phyloP scores from a whole-genome alignment of 164 flowering plant genomes.

The Umbellularia californica region DNA sequence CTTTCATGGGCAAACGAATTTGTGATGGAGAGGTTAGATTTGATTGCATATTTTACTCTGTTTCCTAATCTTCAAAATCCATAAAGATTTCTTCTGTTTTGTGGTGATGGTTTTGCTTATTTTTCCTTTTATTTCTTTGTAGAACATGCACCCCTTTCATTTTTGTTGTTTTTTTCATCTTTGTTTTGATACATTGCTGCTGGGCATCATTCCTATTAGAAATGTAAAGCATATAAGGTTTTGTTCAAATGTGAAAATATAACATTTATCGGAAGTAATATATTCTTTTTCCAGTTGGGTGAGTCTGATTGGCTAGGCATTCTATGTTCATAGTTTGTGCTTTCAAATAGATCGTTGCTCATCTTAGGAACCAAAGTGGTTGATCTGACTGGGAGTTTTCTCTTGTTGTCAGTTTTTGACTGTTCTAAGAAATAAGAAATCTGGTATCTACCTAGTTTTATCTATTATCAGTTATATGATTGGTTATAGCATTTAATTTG shows the following conservation, averaged over 20 bases:
- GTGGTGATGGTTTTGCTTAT: neutral
- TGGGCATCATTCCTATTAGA: too few species aligned
- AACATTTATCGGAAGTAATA: too few species aligned
- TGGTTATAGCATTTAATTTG: too few species aligned
- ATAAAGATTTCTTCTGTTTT: neutral
- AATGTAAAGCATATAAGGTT: too few species aligned
- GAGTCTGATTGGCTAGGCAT: neutral
- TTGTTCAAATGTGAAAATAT: too few species aligned
- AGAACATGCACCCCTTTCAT: neutral
- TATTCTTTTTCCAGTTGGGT: neutral
- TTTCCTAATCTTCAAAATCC: neutral
- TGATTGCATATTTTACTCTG: neutral
- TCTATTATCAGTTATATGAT: neutral
- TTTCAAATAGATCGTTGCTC: neutral
- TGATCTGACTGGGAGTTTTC: neutral
- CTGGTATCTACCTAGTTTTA: neutral
- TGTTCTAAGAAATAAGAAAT: neutral
- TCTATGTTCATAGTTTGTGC: neutral
- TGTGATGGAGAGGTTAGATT: slow-evolving; percentile 2
- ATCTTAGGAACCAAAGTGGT: neutral
- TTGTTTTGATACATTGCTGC: neutral
- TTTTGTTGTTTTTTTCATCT: too few species aligned
- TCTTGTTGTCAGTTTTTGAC: neutral
- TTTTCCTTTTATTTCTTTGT: neutral
- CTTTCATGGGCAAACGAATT: neutral